Evolutionary conservation across 441 rosid species (phyloP).

Genomic region (Populus tomentosa): DNA sequence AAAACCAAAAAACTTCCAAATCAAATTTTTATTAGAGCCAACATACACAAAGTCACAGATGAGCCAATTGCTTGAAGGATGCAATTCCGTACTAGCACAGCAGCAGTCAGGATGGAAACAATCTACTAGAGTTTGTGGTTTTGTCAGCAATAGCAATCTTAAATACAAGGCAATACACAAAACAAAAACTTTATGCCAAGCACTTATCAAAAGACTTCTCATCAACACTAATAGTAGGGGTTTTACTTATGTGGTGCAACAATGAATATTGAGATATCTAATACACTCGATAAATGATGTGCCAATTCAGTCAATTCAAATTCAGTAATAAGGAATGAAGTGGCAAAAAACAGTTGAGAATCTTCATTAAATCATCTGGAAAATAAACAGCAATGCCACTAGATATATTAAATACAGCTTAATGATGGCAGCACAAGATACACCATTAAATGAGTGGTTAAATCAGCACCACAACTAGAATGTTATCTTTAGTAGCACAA

Average conservation of each 20-base stretch:
- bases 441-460: neutral
- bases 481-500: conserved; percentile 10
- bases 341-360: no score
- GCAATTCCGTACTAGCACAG: neutral
- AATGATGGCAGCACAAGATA: neutral
- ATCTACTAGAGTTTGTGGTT: neutral
- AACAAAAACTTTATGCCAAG: neutral
- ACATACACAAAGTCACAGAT: neutral
- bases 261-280: neutral
- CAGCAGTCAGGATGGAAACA: neutral
- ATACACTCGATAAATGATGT: neutral
- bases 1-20: neutral
- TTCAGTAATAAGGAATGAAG: neutral
- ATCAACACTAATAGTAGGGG: neutral
- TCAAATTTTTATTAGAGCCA: neutral
- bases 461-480: neutral
- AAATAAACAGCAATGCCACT: neutral
- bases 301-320: neutral
- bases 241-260: neutral
- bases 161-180: neutral
- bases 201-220: neutral
- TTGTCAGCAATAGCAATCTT: neutral
- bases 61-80: neutral
- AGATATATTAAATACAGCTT: neutral
- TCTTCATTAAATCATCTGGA: neutral